Evolutionary conservation across 2,329 filamentous ascomycete species (phyloP).

Genomic region (Cercospora sp.): DNA sequence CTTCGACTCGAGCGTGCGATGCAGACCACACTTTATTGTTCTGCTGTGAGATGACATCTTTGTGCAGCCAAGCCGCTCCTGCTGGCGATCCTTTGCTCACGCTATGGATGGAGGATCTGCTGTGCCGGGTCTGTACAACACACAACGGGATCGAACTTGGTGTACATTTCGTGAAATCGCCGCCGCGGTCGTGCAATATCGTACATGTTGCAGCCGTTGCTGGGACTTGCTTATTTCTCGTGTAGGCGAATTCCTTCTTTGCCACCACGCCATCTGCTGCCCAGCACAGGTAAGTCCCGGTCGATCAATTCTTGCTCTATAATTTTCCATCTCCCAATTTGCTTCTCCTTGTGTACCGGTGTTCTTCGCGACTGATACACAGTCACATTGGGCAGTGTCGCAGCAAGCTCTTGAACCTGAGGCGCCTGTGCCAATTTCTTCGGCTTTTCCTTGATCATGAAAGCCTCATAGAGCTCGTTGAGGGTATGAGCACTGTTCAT

Average conservation of each 20-base stretch:
- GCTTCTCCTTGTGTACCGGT: constrained; percentile 69
- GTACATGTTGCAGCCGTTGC: neutral
- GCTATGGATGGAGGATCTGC: neutral
- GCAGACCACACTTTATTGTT: neutral
- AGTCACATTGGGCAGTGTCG: constrained; percentile 67
- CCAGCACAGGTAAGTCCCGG: constrained; percentile 58
- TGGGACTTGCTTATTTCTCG: constrained; percentile 5
- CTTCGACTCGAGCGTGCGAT: neutral
- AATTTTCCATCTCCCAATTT: constrained; percentile 75
- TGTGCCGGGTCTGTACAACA: neutral
- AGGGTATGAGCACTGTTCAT: constrained; percentile 50
- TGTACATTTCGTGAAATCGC: neutral
- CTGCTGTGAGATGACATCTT: neutral
- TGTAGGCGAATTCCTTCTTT: constrained; percentile 18
- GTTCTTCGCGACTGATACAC: constrained; percentile 66
- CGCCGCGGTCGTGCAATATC: neutral
- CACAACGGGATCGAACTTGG: neutral
- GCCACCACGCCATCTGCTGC: constrained; percentile 16
- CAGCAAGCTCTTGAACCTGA: constrained; percentile 49
- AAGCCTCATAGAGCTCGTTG: constrained; percentile 41
- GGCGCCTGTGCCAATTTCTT: constrained; percentile 65
- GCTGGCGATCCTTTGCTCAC: neutral
- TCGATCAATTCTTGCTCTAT: constrained; percentile 69
- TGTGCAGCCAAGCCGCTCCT: neutral
- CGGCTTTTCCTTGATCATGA: constrained; percentile 44